These are phyloP conservation scores for Spatholobus suberectus DNA, from an alignment of 306 rosid genomes.

Conservation along the genomic window DNA sequence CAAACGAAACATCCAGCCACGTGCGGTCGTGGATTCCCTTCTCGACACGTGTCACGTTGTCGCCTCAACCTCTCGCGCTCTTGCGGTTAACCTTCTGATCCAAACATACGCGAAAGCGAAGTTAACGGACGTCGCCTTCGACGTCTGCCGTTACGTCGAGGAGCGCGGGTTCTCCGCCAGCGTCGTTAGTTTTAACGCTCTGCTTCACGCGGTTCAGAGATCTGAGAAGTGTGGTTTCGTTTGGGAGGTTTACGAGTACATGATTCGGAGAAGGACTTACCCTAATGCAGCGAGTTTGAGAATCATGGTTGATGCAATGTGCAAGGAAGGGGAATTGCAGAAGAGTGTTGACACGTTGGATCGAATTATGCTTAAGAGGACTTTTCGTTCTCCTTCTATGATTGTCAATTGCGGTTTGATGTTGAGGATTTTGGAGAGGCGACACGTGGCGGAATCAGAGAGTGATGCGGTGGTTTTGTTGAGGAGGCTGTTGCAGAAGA, in stretches of 20 bases:
- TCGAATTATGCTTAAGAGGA: slow-evolving; percentile 56
- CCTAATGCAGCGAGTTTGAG: slow-evolving; percentile 59
- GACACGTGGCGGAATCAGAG: slow-evolving; percentile 36
- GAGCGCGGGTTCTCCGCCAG: slow-evolving; percentile 56
- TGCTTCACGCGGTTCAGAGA: slow-evolving; percentile 66
- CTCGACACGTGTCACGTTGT: slow-evolving; percentile 45
- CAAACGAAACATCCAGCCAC: slow-evolving; percentile 24
- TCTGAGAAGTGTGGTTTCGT: slow-evolving; percentile 49
- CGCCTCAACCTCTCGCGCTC: slow-evolving; percentile 49
- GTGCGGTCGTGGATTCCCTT: slow-evolving; percentile 61
- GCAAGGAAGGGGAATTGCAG: slow-evolving; percentile 78
- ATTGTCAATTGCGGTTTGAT: slow-evolving; percentile 64
- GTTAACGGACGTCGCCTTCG: slow-evolving; percentile 56
- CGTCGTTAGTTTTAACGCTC: slow-evolving; percentile 63
- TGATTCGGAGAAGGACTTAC: slow-evolving; percentile 61
- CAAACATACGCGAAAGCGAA: slow-evolving; percentile 70
- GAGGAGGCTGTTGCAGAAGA: slow-evolving; percentile 80
- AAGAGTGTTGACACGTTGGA: slow-evolving; percentile 58
- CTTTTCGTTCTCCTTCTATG: slow-evolving; percentile 56
- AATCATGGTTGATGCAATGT: slow-evolving; percentile 67
- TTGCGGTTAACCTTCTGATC: slow-evolving; percentile 64
- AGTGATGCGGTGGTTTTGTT: slow-evolving; percentile 54
- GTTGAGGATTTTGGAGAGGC: slow-evolving; percentile 61
- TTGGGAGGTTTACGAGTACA: slow-evolving; percentile 81
- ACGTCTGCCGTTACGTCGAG: slow-evolving; percentile 55